Evolutionary conservation across 257 asterid genomes (phyloP).

Genomic region (Buddleja alternifolia): DNA sequence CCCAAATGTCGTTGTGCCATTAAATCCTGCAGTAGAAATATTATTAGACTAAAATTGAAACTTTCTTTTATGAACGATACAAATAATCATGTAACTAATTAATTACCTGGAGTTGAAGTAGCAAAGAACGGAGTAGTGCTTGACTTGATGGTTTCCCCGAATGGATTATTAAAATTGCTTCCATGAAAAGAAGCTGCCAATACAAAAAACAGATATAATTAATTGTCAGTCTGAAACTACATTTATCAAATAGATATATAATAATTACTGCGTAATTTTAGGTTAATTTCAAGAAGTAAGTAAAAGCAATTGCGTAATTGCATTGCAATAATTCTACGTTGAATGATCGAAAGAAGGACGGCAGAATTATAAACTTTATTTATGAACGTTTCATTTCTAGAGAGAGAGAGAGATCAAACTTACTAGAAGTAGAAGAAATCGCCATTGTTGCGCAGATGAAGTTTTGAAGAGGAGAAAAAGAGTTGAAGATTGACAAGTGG

Average conservation of each 20-base stretch:
- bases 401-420: constrained; percentile 6
- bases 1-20: too few relatives aligned
- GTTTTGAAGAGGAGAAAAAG: background rate
- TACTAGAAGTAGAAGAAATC: constrained; percentile 4
- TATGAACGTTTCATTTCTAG: too few relatives aligned
- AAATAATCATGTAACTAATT: background rate
- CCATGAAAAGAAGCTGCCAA: too few relatives aligned
- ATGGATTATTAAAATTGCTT: too few relatives aligned
- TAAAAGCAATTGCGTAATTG: background rate
- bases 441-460: background rate
- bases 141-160: too few relatives aligned
- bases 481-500: background rate
- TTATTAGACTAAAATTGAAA: too few relatives aligned
- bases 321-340: background rate
- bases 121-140: too few relatives aligned
- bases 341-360: background rate
- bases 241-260: too few relatives aligned
- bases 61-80: background rate
- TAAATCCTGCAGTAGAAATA: too few relatives aligned
- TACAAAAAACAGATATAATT: too few relatives aligned
- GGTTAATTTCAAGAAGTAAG: background rate
- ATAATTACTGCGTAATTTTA: background rate
- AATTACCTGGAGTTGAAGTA: too few relatives aligned
- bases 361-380: background rate
- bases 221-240: too few relatives aligned